These are phyloP conservation scores for Podila minutissima DNA, from an alignment of 192 early-diverging fungal genomes.

Conservation along the genomic window DNA sequence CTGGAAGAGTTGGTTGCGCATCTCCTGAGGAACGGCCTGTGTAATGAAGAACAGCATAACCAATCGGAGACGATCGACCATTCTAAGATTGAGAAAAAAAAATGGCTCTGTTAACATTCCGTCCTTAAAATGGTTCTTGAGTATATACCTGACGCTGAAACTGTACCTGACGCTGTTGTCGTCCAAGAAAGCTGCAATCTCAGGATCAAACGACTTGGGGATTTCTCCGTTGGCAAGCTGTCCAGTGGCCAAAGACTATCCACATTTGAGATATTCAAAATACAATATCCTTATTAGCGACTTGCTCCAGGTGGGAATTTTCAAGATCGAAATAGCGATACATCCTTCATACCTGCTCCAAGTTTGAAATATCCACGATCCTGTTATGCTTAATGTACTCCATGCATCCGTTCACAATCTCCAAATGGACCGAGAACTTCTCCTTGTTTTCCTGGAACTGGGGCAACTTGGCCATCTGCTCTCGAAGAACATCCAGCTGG, in stretches of 20 bases:
- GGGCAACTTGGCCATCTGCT: slow-evolving; percentile 84
- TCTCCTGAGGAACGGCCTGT: slow-evolving; percentile 37
- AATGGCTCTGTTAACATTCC: not conserved
- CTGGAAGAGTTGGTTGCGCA: slow-evolving; percentile 41
- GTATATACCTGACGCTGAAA: not conserved
- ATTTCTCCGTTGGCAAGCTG: slow-evolving; percentile 73
- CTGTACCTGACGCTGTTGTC: slow-evolving; percentile 64
- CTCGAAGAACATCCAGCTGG: slow-evolving; percentile 85
- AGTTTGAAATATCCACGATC: slow-evolving; percentile 71
- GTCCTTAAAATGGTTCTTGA: not conserved
- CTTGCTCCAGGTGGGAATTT: too few species aligned
- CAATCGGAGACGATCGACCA: slow-evolving; percentile 59
- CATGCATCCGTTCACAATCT: slow-evolving; percentile 84
- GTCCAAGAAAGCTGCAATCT: slow-evolving; percentile 80
- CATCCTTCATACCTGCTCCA: slow-evolving; percentile 69
- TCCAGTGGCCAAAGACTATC: slow-evolving; percentile 68
- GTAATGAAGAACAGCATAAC: slow-evolving; percentile 47
- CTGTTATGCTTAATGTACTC: slow-evolving; percentile 72
- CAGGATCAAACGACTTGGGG: slow-evolving; percentile 74
- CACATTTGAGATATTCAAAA: not conserved
- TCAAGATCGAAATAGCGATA: too few species aligned
- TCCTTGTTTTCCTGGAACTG: slow-evolving; percentile 79
- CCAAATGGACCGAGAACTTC: slow-evolving; percentile 72
- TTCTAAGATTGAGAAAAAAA: slow-evolving; percentile 63
- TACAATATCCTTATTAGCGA: too few species aligned